phyloP scores from a whole-genome alignment of 176 grass and related monocot species.

The Eragrostis nindensis region DNA sequence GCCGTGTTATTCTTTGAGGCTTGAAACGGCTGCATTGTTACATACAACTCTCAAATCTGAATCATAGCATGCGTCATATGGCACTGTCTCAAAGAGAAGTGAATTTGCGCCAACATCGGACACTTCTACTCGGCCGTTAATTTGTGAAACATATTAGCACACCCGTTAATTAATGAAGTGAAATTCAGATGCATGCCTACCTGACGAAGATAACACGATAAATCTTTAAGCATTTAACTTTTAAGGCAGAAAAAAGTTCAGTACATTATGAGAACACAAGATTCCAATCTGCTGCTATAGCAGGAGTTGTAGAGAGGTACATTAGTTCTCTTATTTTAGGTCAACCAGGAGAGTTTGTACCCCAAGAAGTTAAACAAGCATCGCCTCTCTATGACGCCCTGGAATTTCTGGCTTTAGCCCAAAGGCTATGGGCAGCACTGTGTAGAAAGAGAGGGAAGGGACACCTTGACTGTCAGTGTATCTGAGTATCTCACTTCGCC shows the following conservation, averaged over 20 bases:
- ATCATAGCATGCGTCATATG: slow-evolving; percentile 5
- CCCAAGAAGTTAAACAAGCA: slow-evolving; percentile 24
- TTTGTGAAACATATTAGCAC: background rate
- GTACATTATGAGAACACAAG: background rate
- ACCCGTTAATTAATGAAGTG: background rate
- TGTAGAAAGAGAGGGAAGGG: slow-evolving; percentile 26
- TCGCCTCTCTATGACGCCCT: slow-evolving; percentile 21
- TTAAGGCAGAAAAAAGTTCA: background rate
- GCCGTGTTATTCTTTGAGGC: slow-evolving; percentile 25
- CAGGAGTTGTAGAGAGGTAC: background rate
- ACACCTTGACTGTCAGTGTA: slow-evolving; percentile 38
- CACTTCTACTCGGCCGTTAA: background rate
- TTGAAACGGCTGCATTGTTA: background rate
- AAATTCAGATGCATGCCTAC: background rate
- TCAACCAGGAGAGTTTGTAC: slow-evolving; percentile 4
- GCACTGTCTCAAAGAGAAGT: background rate
- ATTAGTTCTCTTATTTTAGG: slow-evolving; percentile 26
- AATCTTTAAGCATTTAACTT: background rate
- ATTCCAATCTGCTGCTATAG: background rate
- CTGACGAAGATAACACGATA: background rate
- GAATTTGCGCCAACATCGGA: background rate
- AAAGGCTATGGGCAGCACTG: slow-evolving; percentile 45
- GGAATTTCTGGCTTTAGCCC: slow-evolving; percentile 47
- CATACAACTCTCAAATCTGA: background rate
- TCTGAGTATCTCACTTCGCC: slow-evolving; percentile 19